A percentile compares a stretch with the other conserved stretches of the same genome.
phyloP scores from a whole-genome alignment of 805 yeast species.

The Nakazawaea molendinolei region DNA sequence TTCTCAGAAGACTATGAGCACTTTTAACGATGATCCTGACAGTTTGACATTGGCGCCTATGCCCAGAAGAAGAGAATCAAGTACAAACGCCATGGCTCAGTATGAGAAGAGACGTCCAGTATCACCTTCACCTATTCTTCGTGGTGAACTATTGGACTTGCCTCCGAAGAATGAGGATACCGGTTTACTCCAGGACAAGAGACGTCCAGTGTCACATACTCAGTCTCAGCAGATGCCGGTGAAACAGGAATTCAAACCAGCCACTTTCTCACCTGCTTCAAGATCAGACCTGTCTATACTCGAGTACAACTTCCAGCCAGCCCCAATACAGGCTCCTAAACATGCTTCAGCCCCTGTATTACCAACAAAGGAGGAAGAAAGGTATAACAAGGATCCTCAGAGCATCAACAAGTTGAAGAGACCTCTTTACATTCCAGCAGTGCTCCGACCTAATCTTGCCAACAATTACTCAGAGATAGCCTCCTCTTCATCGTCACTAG shows the following conservation, averaged over 20 bases:
- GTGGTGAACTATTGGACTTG: slow-evolving; percentile 6
- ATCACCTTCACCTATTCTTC: slow-evolving; percentile 8
- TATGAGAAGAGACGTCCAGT: slow-evolving; percentile 10
- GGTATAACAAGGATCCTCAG: slow-evolving; percentile 34
- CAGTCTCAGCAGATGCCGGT: slow-evolving; percentile 1
- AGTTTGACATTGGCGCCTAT: slow-evolving; percentile 25
- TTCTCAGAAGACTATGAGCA: slow-evolving; percentile 3
- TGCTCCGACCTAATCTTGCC: slow-evolving; percentile 39
- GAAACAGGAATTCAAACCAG: slow-evolving; percentile 1
- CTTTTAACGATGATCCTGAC: too few relatives aligned
- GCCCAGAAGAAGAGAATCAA: slow-evolving; percentile 20
- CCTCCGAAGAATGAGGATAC: slow-evolving; percentile 3
- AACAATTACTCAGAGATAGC: slow-evolving; percentile 11
- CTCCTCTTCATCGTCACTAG: slow-evolving; percentile 13
- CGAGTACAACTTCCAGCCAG: slow-evolving; percentile 10
- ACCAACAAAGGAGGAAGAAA: slow-evolving; percentile 1
- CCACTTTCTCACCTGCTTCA: neutral
- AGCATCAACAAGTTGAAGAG: slow-evolving; percentile 77
- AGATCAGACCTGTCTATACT: neutral
- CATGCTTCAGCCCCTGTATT: slow-evolving; percentile 17
- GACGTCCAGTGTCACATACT: slow-evolving; percentile 3
- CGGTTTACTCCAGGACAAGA: neutral
- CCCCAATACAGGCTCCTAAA: slow-evolving; percentile 21
- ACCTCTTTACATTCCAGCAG: slow-evolving; percentile 90
- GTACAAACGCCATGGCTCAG: slow-evolving; percentile 2